phyloP scores from a whole-genome alignment of 2,329 filamentous ascomycete genomes.

The Penicillium sp. region DNA sequence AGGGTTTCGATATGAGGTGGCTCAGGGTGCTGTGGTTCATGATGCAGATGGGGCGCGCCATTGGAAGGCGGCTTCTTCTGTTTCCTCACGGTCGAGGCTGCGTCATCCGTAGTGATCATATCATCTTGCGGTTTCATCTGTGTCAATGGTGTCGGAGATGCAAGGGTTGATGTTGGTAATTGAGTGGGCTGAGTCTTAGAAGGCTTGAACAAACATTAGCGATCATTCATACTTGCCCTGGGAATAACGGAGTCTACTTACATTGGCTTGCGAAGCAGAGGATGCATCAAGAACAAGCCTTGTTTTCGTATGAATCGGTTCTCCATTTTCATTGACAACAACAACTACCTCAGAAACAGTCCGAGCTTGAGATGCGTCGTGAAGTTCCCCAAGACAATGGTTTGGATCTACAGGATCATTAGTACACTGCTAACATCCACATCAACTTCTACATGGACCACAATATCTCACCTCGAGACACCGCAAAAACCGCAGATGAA shows the following conservation, averaged over 20 bases:
- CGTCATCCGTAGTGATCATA: neutral
- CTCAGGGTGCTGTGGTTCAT: slow-evolving; percentile 1
- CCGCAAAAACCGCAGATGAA: slow-evolving; percentile 18
- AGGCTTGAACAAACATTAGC: slow-evolving; percentile 2
- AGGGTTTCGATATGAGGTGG: neutral
- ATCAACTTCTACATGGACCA: neutral
- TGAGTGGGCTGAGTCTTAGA: neutral
- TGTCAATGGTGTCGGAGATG: neutral
- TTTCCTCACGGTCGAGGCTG: slow-evolving; percentile 29
- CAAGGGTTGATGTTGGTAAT: neutral
- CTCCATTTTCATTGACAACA: slow-evolving; percentile 60
- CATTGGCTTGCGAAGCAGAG: slow-evolving; percentile 11
- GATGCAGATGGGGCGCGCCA: slow-evolving; percentile 3
- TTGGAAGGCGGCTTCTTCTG: neutral
- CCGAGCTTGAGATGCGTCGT: slow-evolving; percentile 35
- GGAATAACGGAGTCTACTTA: slow-evolving; percentile 6
- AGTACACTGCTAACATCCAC: slow-evolving; percentile 17
- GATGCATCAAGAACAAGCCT: slow-evolving; percentile 25
- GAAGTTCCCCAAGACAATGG: slow-evolving; percentile 28
- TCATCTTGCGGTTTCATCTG: slow-evolving; percentile 1
- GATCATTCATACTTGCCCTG: neutral
- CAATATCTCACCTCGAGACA: slow-evolving; percentile 24
- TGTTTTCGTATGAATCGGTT: slow-evolving; percentile 45
- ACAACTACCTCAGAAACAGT: slow-evolving; percentile 55
- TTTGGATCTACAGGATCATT: neutral